Conservation (phyloP, 2,329 filamentous ascomycete species). For the Thielaviopsis populi region DNA sequence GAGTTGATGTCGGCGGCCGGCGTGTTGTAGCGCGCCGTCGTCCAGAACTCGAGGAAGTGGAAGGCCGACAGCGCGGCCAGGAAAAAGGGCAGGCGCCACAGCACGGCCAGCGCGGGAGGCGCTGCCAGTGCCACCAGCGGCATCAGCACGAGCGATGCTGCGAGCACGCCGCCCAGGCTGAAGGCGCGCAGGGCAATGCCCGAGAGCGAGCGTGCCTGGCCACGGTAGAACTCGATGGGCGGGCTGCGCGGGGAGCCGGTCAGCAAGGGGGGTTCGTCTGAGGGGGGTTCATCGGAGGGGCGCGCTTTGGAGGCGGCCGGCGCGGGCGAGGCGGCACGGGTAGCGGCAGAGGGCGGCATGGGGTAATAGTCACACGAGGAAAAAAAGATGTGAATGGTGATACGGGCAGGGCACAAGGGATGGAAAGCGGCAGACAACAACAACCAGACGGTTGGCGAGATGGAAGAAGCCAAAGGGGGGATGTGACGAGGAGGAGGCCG, state of each 20-base stretch:
- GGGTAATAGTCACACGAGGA: no score
- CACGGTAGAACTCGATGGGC: conserved; percentile 27
- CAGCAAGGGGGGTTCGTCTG: background rate
- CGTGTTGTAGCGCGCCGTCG: conserved; percentile 73
- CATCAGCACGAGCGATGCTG: conserved; percentile 23
- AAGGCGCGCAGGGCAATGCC: conserved; percentile 46
- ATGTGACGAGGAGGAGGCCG: no score
- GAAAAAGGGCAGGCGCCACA: conserved; percentile 54
- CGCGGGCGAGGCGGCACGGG: background rate
- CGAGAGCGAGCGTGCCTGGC: conserved; percentile 40
- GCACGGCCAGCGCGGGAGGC: conserved; percentile 25
- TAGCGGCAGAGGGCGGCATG: no score
- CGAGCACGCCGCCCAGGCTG: conserved; percentile 34
- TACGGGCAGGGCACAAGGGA: background rate
- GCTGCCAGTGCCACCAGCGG: conserved; percentile 21
- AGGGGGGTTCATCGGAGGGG: background rate
- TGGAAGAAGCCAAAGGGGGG: background rate
- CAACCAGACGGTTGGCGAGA: no score
- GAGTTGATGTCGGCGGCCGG: conserved; percentile 53
- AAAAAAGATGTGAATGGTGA: background rate
- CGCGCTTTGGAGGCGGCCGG: background rate
- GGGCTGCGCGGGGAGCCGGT: background rate
- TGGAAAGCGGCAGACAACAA: no score
- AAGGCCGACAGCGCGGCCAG: conserved; percentile 56
- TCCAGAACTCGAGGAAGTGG: conserved; percentile 95